phyloP scores from a whole-genome alignment of 2,329 filamentous ascomycete species.

The Exophiala sp. region DNA sequence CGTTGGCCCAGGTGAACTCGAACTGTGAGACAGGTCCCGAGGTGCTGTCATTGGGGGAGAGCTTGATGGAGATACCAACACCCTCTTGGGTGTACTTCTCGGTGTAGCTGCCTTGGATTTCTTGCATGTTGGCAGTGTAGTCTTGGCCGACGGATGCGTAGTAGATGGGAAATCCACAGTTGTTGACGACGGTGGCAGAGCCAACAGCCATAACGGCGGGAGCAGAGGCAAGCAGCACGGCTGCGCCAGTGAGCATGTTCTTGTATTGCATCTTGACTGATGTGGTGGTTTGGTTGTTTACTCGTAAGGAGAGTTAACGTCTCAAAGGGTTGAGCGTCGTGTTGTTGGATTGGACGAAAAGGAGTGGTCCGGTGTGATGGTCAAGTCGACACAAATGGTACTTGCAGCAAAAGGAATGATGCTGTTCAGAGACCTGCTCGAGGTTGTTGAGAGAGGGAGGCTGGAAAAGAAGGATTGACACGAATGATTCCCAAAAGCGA shows the following conservation, averaged over 20 bases:
- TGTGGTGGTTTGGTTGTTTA: constrained; percentile 1
- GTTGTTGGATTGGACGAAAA: constrained; percentile 2
- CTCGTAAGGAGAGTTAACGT: constrained; percentile 17
- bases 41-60: constrained; percentile 36
- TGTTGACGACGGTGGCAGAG: constrained; percentile 38
- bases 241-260: constrained; percentile 30
- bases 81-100: constrained; percentile 36
- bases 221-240: constrained; percentile 32
- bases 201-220: constrained; percentile 35
- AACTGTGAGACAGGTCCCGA: constrained; percentile 37
- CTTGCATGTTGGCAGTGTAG: constrained; percentile 31
- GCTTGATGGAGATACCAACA: constrained; percentile 39
- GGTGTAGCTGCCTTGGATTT: constrained; percentile 33
- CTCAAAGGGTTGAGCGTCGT: constrained; percentile 6
- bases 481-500: constrained; percentile 20
- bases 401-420: constrained; percentile 30
- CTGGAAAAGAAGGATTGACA: constrained; percentile 23
- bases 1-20: constrained; percentile 38
- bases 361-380: constrained; percentile 15
- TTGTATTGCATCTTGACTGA: constrained; percentile 35
- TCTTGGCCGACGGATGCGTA: constrained; percentile 37
- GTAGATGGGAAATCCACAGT: constrained; percentile 36
- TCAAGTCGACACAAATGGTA: constrained; percentile 20
- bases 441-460: constrained; percentile 10
- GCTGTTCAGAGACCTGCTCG: constrained; percentile 30